Conservation (phyloP, 768 basidiomycete genomes). For the Leccinum broughii region DNA sequence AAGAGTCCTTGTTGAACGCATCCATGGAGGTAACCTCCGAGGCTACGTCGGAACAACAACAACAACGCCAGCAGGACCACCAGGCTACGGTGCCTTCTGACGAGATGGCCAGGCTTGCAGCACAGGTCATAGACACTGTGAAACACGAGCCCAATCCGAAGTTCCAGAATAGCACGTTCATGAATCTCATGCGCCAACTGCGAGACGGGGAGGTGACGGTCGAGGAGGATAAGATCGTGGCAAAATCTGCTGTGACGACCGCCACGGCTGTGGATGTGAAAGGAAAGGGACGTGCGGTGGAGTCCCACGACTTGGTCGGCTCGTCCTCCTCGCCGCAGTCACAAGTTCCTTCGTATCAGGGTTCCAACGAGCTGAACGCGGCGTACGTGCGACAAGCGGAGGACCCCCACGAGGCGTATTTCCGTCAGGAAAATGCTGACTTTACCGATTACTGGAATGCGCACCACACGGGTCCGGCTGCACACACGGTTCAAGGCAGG, state of each 20-base stretch:
- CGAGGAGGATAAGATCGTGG: constrained; percentile 76
- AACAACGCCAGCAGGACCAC: constrained; percentile 21
- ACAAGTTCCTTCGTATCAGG: constrained; percentile 20
- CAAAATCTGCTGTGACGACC: constrained; percentile 36
- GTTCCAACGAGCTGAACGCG: constrained; percentile 17
- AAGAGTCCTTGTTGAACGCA: constrained; percentile 44
- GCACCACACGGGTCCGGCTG: constrained; percentile 30
- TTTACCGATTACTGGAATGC: constrained; percentile 61
- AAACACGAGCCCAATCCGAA: constrained; percentile 77
- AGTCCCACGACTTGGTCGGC: constrained; percentile 1
- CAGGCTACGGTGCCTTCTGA: constrained; percentile 41
- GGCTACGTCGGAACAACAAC: constrained; percentile 8
- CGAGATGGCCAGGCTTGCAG: constrained; percentile 80
- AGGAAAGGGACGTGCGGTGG: constrained; percentile 60
- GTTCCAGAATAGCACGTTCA: constrained; percentile 81
- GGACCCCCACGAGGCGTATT: constrained; percentile 66
- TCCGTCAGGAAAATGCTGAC: constrained; percentile 69
- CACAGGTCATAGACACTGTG: constrained; percentile 73
- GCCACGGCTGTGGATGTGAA: constrained; percentile 46
- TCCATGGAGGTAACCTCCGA: constrained; percentile 13
- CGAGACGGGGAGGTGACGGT: constrained; percentile 78
- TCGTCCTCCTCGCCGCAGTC: constrained; percentile 11
- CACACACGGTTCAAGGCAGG: constrained; percentile 27
- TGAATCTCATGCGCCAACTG: constrained; percentile 83
- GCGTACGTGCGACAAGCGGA: constrained; percentile 23